Evolutionary conservation across 2,329 filamentous ascomycete species (phyloP), one percentile per base, ranked within the genome.

Genomic region (Talaromyces albobiverticillius): DNA sequence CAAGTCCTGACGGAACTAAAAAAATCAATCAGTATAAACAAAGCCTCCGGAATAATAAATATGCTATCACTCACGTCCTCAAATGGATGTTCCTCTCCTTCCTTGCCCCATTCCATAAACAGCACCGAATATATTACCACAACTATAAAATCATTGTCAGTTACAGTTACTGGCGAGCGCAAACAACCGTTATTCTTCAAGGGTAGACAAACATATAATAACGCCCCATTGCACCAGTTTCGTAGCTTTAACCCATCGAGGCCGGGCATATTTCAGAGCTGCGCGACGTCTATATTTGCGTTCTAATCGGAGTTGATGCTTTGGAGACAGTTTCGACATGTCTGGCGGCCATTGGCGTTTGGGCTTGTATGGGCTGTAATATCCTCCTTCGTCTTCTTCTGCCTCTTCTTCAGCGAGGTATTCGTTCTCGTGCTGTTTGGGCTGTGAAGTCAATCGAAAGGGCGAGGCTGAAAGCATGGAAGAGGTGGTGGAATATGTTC

Each of bases 281-380:
- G 80, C 74, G 51, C 84, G 78, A 49, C 84, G 76, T 32, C 84
- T 77, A 69, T 85, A 88, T 57, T 83, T 82, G 56, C 83, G 80
- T 70, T 88, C 84, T 46, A 87, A 79, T n/a, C 81, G 78, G 72
- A 87, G 86, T 64, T 87, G 82, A 64, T 87, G 82, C 65, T 82
- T 85, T n/a, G 76, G 74, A 1, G 83, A 82, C 47, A 87, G 74
- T 59, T 82, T 79, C 53, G 73, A 72, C 70, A 87, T 82, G 65
- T 86, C 82, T 6, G 84, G 84, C 40, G 84, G 84, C 84, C 84
- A 88, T 68, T 74, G 71, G 56, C 80, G 80, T 67, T 85, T 83
- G 34, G 81, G 81, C 58, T 74, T 77, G 71, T 81, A 85, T 20
- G 79, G 80, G 61, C 83, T 85, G 59, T 75, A 79, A 52, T 76